Base-by-base conservation (phyloP, 371 early-diverging fungal genomes). In the Mortierella polycephala region DNA sequence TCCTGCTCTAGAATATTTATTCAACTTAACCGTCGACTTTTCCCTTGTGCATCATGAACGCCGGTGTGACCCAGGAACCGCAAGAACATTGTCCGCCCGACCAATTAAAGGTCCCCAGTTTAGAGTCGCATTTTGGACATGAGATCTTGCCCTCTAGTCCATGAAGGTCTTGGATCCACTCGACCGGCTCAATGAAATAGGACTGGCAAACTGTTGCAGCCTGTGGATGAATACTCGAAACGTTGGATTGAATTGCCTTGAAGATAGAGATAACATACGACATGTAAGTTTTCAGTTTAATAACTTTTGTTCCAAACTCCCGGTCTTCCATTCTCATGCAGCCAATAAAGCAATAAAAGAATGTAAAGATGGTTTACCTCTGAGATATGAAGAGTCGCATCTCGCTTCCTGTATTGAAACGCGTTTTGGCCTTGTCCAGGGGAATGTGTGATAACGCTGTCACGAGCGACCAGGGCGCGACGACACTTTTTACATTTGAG, bases 51-150 rank as follows among this genome's bases (percentile, higher is more conserved):
- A 95, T 74, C 87, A 88, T 90, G 69, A 95, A 93, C 7, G 94
- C 91, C 46, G 96, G 96, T 16, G 94, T 92, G 63, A 95, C 87
- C 96, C 96, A 95, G 55, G 88, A 84, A 47, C 95, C 95, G 81
- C 96, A 96, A 52, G 93, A 92, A 71, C 96, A 96, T 75, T 93
- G 92, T 23, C 85, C 87, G 64, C 91, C 96, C 16, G 94, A 85
- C 96, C 96, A 96, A 74, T 86, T 91, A 74, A 89, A 96, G 10
- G 90, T 83, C 0, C 96, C 96, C 55, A 96, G 75, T 74, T 96
- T 96, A 20, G 90, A 83, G 44, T 86, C 83, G 69, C 96, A 96
- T 69, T 93, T 94, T 1, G 95, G 95, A 68, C 96, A 96, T 40
- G 86, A 83, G 16, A 96, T 90, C 64, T 91, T 89, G 51, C 93